Conservation (phyloP, 306 rosid species). For the Begonia masoniana region DNA sequence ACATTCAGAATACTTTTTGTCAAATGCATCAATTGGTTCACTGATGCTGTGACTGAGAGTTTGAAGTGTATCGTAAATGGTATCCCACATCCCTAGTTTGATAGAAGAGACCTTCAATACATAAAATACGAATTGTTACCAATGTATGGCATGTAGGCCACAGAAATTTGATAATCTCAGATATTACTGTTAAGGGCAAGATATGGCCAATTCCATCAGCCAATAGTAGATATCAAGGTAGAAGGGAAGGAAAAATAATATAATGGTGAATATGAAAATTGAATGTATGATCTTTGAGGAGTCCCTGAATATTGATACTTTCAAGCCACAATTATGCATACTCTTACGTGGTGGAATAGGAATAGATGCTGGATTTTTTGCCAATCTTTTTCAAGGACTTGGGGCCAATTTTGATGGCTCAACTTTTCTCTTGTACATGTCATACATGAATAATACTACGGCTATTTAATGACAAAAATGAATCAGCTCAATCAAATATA, state of each 20-base stretch:
- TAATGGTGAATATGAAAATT: not conserved
- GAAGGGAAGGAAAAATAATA: not conserved
- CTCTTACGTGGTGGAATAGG: too few relatives aligned
- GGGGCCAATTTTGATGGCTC: too few relatives aligned
- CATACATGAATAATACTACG: too few relatives aligned
- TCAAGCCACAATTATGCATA: too few relatives aligned
- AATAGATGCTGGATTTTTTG: too few relatives aligned
- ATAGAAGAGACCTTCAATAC: conserved; percentile 56
- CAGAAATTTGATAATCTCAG: not conserved
- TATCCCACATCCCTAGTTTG: conserved; percentile 74
- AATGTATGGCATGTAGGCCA: conserved; percentile 4
- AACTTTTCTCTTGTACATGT: too few relatives aligned
- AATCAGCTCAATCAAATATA: too few relatives aligned
- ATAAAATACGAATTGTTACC: not conserved
- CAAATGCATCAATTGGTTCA: conserved; percentile 23
- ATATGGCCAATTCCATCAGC: not conserved
- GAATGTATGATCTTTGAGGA: too few relatives aligned
- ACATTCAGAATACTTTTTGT: conserved; percentile 27
- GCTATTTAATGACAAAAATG: too few relatives aligned
- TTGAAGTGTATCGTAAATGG: conserved; percentile 72
- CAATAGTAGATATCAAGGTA: not conserved
- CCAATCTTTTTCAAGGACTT: too few relatives aligned
- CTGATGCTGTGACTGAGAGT: conserved; percentile 17
- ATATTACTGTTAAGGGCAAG: not conserved
- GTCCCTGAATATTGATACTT: too few relatives aligned